Conservation (phyloP, 2,329 filamentous ascomycete genomes). For the Xylariaceae sp. region DNA sequence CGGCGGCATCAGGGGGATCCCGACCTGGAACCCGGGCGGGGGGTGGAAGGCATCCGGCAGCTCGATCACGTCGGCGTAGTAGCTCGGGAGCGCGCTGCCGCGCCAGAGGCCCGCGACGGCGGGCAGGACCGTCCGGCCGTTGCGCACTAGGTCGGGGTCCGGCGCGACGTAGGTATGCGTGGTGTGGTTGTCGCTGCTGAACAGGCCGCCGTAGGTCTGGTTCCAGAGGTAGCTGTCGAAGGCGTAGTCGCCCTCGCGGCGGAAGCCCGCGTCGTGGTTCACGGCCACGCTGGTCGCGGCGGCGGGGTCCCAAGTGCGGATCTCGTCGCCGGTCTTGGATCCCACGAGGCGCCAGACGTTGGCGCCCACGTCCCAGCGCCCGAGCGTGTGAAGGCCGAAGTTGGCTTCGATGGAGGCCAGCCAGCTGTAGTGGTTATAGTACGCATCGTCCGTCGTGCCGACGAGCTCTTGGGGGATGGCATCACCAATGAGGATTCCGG, state of each 20-base stretch:
- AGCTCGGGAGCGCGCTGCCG: constrained; percentile 33
- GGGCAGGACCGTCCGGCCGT: constrained; percentile 32
- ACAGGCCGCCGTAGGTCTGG: constrained; percentile 47
- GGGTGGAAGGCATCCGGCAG: constrained; percentile 39
- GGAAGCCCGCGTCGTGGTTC: too few species aligned
- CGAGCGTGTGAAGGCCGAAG: constrained; percentile 65
- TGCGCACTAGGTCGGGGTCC: constrained; percentile 29
- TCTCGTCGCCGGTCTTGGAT: constrained; percentile 52
- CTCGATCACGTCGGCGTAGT: constrained; percentile 37
- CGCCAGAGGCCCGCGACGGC: constrained; percentile 35
- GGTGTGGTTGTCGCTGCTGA: constrained; percentile 35
- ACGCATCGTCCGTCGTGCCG: constrained; percentile 65
- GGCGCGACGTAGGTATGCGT: constrained; percentile 32
- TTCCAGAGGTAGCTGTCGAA: constrained; percentile 47
- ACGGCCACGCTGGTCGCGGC: too few species aligned
- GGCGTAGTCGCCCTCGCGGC: too few species aligned
- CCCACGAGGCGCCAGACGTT: constrained; percentile 64
- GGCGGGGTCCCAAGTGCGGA: constrained; percentile 34
- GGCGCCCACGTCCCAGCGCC: constrained; percentile 67
- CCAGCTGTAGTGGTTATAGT: constrained; percentile 70
- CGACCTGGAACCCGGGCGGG: constrained; percentile 31
- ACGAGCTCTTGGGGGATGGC: constrained; percentile 61
- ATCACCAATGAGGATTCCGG: constrained; percentile 69
- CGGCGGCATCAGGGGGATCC: too few species aligned
- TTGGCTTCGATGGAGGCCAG: constrained; percentile 65